These are phyloP conservation scores for Mortierella claussenii DNA, from an alignment of 192 early-diverging fungal species.

Conservation along the genomic window DNA sequence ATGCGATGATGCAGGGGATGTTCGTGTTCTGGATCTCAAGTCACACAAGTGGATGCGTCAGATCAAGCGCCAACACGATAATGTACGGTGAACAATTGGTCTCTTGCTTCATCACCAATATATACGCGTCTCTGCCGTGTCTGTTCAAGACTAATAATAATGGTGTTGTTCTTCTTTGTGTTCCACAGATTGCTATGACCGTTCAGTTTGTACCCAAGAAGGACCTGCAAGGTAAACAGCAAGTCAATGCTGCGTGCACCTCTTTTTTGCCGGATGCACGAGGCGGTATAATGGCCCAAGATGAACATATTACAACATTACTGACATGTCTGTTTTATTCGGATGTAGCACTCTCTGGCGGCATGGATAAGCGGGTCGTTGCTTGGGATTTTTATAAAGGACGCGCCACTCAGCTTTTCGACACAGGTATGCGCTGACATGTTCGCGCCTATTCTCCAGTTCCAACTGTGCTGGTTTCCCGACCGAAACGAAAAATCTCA, in stretches of 20 bases:
- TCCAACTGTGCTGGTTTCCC: too few species aligned
- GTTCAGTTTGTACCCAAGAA: conserved; percentile 59
- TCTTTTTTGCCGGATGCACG: too few species aligned
- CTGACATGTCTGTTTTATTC: too few species aligned
- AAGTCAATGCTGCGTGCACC: too few species aligned
- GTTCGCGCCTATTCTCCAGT: too few species aligned
- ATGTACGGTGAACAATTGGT: conserved; percentile 30
- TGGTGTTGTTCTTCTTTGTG: background rate
- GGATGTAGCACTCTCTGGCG: conserved; percentile 62
- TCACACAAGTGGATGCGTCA: conserved; percentile 56
- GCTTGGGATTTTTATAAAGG: conserved; percentile 64
- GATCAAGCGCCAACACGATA: conserved; percentile 56
- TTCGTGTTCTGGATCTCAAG: conserved; percentile 59
- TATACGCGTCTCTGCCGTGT: background rate
- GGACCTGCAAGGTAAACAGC: conserved; percentile 59
- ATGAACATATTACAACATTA: too few species aligned
- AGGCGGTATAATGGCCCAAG: too few species aligned
- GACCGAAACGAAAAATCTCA: too few species aligned
- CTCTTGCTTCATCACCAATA: background rate
- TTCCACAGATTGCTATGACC: conserved; percentile 59
- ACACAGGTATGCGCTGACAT: conserved; percentile 56
- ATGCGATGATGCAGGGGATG: conserved; percentile 61
- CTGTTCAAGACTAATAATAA: background rate
- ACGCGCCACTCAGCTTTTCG: conserved; percentile 33
- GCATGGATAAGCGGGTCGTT: conserved; percentile 59